Base-by-base conservation (phyloP, 768 basidiomycete genomes). In the Sarcomyxa edulis region DNA sequence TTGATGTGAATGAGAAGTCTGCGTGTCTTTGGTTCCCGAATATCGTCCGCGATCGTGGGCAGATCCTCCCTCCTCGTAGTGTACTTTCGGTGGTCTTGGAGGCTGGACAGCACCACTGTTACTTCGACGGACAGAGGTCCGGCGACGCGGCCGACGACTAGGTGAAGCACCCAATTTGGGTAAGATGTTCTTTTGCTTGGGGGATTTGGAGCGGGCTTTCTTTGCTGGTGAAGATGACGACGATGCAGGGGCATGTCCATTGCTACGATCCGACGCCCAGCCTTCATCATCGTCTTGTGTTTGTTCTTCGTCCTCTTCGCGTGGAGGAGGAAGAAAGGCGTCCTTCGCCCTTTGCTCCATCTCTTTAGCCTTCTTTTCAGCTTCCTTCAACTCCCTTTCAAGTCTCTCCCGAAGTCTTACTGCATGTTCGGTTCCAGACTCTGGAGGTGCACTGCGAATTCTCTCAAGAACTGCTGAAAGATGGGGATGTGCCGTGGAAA, bases 191-290 rank as follows among this genome's bases (percentile, higher is more conserved):
- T 15, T 29, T 26, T 20, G 20, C 46, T 55, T 51, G 18, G 47
- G 46, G 18, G 51, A 48, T 36, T 50, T 57, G 26, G 49, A 38
- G 23, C 58, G n/a, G n/a, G 62, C 32, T 46, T 52, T 39, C 47
- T 54, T 22, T 5, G 43, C 35, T 20, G 24, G 21, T 5, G 37
- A 19, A 10, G 29, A 20, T n/a, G 40, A 27, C 8, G 42, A 40
- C 11, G 42, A 18, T 22, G 44, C 34, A 2, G 42, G 37, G 19
- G 48, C 46, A 16, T 47, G 55, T 16, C 53, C 51, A 29, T 50
- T 58, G 40, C 68, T 71, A 16, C 53, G 60, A 33, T 86, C 84
- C 5, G 81, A 84, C 12, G 69, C 68, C 81, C 80, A 84, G 2
- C 68, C 78, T 43, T 75, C 82, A 1, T 81, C 79, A n/a, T n/a